Base-by-base conservation (phyloP, 176 grass and related monocot genomes). In the Canna indica region DNA sequence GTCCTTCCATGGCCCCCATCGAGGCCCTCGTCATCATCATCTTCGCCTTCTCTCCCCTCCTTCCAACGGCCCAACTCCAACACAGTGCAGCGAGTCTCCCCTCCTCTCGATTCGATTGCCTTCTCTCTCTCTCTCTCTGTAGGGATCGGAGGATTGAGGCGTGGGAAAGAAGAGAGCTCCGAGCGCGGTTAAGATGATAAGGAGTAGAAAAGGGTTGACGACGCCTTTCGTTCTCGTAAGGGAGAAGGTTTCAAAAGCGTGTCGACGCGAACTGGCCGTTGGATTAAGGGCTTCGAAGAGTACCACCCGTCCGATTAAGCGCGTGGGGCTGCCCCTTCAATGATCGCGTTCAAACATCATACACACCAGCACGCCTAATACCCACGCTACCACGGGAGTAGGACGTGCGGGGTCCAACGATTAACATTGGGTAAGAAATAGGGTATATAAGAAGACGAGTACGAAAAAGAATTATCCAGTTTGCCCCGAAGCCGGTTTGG, bases 11-110 rank as follows among this genome's bases (percentile, higher is more conserved):
- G 68, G 68, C 44, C 26, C 68, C 68, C 38, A 70, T 34, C 14
- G 68, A 70, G 44, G 44, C 28, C 68, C 29, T 70, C 15, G 68
- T 70, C 68, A 70, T 70, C 68, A 70, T 70, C 68, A 70, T 70
- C 41, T 47, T 32, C 14, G 41, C 28, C 1, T 3, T 17, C 14
- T 30, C 31, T 3, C 54, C n/a, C 54, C 3, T 8, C 59, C 14
- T 35, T 14, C 8, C 5, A 18, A 5, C 11, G 11, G 7, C 63
- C 35, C 14, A 65, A 38, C 62, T 66, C 34, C 63, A 24, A 36
- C 8, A n/a, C 15, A 18, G 18, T 8, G 8, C 20, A 3, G 35
- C 63, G 35, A 5, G 18, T n/a, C 12, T 3, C 17, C 20, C 17
- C 10, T 66, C 63, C 22, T 38, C 22, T 54, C 63, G 63, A 36